Evolutionary conservation across 495 filamentous ascomycete genomes (phyloP).

Genomic region (Oleoguttula mirabilis): DNA sequence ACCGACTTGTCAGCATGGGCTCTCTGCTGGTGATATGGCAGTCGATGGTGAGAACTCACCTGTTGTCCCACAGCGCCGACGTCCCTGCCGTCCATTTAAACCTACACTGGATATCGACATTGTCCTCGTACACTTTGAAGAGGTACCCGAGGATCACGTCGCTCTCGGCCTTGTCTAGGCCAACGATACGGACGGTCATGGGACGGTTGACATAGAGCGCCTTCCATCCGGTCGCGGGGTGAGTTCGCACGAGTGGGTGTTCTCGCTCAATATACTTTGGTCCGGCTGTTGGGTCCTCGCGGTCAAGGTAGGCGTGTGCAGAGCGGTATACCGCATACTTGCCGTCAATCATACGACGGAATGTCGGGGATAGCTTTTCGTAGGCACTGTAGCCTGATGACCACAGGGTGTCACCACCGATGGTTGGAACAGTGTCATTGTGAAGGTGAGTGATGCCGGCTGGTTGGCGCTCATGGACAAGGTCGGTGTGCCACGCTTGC

Average conservation of each 20-base stretch:
- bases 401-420: constrained; percentile 64
- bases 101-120: constrained; percentile 55
- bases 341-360: constrained; percentile 61
- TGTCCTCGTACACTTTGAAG: constrained; percentile 52
- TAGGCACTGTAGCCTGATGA: constrained; percentile 58
- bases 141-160: constrained; percentile 57
- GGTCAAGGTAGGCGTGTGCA: constrained; percentile 55
- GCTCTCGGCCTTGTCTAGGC: constrained; percentile 52
- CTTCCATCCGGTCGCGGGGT: constrained; percentile 62
- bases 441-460: constrained; percentile 59
- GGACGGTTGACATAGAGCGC: constrained; percentile 56
- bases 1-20: no score
- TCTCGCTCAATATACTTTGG: constrained; percentile 52
- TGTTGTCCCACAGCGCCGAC: constrained; percentile 50
- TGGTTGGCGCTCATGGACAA: constrained; percentile 58
- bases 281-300: constrained; percentile 46
- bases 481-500: constrained; percentile 57
- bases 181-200: constrained; percentile 53
- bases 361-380: constrained; percentile 56
- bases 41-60: no score
- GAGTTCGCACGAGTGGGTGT: constrained; percentile 57
- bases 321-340: constrained; percentile 53
- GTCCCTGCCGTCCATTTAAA: constrained; percentile 53
- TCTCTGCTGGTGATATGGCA: no score
- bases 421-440: constrained; percentile 49